Evolutionary conservation across 768 basidiomycete species (phyloP).

Genomic region (button mushroom (Agaricus bisporus)): DNA sequence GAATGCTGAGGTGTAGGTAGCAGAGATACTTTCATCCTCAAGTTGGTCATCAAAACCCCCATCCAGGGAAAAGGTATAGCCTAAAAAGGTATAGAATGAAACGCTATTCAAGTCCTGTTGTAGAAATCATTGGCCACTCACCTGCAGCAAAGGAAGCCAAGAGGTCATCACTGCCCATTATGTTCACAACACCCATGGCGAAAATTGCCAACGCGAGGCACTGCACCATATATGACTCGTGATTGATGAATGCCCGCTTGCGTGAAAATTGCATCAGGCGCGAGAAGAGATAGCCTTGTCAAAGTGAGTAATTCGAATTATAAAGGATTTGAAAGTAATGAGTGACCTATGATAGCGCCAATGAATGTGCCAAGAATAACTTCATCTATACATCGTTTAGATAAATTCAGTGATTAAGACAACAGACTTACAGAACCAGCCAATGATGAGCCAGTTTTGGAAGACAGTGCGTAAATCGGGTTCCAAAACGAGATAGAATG

Average conservation of each 20-base stretch:
- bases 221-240: constrained; percentile 78
- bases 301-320: not conserved
- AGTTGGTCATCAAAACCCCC: constrained; percentile 74
- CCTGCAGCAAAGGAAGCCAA: constrained; percentile 81
- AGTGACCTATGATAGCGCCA: constrained; percentile 49
- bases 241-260: constrained; percentile 23
- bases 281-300: constrained; percentile 51
- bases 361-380: constrained; percentile 69
- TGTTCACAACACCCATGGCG: constrained; percentile 64
- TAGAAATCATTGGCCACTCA: constrained; percentile 12
- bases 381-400: constrained; percentile 46
- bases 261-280: constrained; percentile 55
- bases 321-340: not conserved
- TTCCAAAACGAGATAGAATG: constrained; percentile 82
- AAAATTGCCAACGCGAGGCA: constrained; percentile 65
- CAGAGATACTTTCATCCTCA: constrained; percentile 50
- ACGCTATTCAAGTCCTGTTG: not conserved
- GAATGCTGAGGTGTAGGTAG: constrained; percentile 38
- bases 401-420: not conserved
- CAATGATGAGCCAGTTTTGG: constrained; percentile 80
- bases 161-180: constrained; percentile 78
- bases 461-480: constrained; percentile 55
- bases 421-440: constrained; percentile 19
- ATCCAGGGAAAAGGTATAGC: constrained; percentile 90
- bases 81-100: constrained; percentile 29